Evolutionary conservation across 1,284 basidiomycete species (phyloP), one percentile per base, ranked within the genome.

Genomic region (Fistulinella cinereoalba): DNA sequence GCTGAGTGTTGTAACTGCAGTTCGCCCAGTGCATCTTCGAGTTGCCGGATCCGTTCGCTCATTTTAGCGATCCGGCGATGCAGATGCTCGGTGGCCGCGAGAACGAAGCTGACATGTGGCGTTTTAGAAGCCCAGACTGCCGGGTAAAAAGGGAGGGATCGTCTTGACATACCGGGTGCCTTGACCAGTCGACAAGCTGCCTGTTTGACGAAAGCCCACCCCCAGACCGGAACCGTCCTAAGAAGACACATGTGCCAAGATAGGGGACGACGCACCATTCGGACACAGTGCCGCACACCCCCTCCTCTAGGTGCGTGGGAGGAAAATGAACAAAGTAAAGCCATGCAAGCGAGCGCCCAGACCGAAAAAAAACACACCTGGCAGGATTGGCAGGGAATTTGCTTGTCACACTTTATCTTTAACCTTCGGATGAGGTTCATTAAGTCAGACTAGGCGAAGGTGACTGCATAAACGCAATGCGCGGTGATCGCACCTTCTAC

Each of bases 21-120:
- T 1, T 44, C 34, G 37, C 65, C 60, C 21, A 87, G 66, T 0
- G 81, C 82, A 52, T 85, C 85, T 60, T 87, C 85, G 24, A 87
- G 75, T 39, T 76, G 69, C 43, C 83, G 73, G 43, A 87, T 83
- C 37, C 84, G 80, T 52, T 75, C 78, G 54, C 81, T 79, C 70
- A 87, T 77, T 37, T 77, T 73, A 40, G 78, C 78, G n/a, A 87
- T 87, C 65, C 85, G 85, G 34, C 75, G 70, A 56, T 87, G 84
- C 15, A 87, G 71, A 46, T 79, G 80, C 59, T 86, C 83, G 4
- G 85, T 86, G 56, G 86, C 86, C 41, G 85, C 85, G 31, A 86
- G 74, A 50, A 87, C 83, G 54, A 87, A 85, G 43, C 79, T 81
- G 52, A 25, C 15, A 41, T n/a, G n/a, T n/a, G n/a, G n/a, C n/a